Evolutionary conservation across 1,284 basidiomycete genomes (phyloP).

Genomic region (Meripilus lineatus): DNA sequence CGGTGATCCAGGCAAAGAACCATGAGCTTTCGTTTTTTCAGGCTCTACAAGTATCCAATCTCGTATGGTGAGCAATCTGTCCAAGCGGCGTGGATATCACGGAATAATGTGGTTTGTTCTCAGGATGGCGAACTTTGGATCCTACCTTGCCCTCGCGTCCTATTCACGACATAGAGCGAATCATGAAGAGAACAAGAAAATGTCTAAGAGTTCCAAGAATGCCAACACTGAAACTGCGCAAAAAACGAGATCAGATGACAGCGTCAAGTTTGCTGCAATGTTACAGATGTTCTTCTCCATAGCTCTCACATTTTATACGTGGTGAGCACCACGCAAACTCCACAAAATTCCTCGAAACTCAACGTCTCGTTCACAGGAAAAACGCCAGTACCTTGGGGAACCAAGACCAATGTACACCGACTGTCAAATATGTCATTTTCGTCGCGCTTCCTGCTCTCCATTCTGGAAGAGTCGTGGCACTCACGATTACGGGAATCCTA

Average conservation of each 20-base stretch:
- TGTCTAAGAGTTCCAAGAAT: not conserved
- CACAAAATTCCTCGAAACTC: not conserved
- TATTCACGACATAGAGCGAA: constrained; percentile 32
- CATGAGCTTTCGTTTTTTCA: constrained; percentile 30
- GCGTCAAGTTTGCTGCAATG: constrained; percentile 34
- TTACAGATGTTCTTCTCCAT: constrained; percentile 34
- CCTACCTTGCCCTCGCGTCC: constrained; percentile 34
- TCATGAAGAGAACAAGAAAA: constrained; percentile 1
- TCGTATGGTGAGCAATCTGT: constrained; percentile 29
- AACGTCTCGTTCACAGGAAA: not conserved
- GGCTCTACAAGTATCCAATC: constrained; percentile 34
- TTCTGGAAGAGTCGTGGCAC: constrained; percentile 28
- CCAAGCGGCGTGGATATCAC: not conserved
- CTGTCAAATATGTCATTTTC: constrained; percentile 29
- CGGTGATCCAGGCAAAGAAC: constrained; percentile 25
- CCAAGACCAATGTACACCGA: constrained; percentile 16
- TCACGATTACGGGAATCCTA: constrained; percentile 29
- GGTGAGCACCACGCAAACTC: constrained; percentile 21
- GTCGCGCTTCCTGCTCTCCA: constrained; percentile 29
- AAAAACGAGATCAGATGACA: not conserved
- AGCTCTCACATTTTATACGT: constrained; percentile 33
- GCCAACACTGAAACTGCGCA: constrained; percentile 17
- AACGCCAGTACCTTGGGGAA: constrained; percentile 19
- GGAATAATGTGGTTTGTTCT: not conserved
- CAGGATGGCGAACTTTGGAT: constrained; percentile 37